Base-by-base conservation (phyloP, 2,329 filamentous ascomycete genomes). In the Phialophora chinensis region DNA sequence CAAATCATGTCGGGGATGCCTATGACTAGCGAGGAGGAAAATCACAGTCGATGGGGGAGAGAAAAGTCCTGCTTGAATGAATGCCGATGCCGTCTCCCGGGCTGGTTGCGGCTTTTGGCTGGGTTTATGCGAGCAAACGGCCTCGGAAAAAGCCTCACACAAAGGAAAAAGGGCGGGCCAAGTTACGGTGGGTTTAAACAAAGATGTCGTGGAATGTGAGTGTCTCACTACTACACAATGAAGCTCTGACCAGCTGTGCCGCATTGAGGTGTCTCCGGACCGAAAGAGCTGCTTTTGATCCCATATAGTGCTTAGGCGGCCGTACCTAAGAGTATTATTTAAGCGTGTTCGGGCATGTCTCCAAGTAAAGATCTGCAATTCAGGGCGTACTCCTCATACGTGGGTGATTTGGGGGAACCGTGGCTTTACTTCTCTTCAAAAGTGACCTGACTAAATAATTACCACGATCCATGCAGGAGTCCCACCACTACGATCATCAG, bases 101-200 rank as follows among this genome's bases (percentile, higher is more conserved):
- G 27, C 4, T 4, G 4, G 35, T 8, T 23, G 23, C 29, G 20
- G 57, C 27, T 31, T 29, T 31, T n/a, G 17, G 31, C 57, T 25
- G 27, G 4, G 25, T 49, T 50, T 60, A 44, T 62, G 50, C 14
- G 4, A 33, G 12, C 10, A 5, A 1, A 2, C 11, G 52, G 54
- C 29, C 42, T 47, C 20, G 33, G 2, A 11, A 2, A 27, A 3
- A 27, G 4, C 27, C 33, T 35, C 27, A 44, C 31, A 63, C 62
- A 64, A 65, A 66, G 61, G 20, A 29, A 29, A 35, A 50, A 66
- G 33, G 58, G 27, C 54, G 27, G 57, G 57, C 35, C 53, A 55
- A 55, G 20, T 58, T 23, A 57, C 5, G 4, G 3, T 25, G 14
- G n/a, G 29, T 4, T n/a, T n/a, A 10, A 17, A 54, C 17, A 58